Percentiles rank a stretch among this genome's conserved stretches.
Evolutionary conservation across 2,329 filamentous ascomycete species (phyloP).

Genomic region (Herpotrichia juniperi): DNA sequence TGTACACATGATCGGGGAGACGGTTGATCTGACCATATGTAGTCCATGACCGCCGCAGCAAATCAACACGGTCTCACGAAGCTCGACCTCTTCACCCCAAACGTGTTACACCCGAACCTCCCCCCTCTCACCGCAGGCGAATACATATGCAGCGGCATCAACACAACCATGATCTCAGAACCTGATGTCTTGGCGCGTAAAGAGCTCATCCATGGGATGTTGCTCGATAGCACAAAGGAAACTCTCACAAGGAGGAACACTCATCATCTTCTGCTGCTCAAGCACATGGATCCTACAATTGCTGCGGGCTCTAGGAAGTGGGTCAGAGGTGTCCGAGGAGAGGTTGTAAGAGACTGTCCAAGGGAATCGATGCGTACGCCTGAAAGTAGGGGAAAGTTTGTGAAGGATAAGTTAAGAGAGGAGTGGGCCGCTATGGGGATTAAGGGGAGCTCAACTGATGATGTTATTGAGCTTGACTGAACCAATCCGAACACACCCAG

Average conservation of each 20-base stretch:
- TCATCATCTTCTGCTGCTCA: slow-evolving; percentile 25
- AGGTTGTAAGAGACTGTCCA: background rate
- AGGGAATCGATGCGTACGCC: slow-evolving; percentile 15
- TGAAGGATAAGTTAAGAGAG: slow-evolving; percentile 18
- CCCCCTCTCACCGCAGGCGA: slow-evolving; percentile 25
- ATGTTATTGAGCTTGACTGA: slow-evolving; percentile 5
- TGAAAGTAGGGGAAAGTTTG: slow-evolving; percentile 24
- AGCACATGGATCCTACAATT: slow-evolving; percentile 20
- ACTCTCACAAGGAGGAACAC: slow-evolving; percentile 19
- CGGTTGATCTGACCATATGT: background rate
- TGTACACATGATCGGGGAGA: background rate
- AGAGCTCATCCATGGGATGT: slow-evolving; percentile 18
- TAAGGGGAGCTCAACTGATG: background rate
- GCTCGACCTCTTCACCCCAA: slow-evolving; percentile 42
- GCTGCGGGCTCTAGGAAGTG: background rate
- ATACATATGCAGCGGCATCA: slow-evolving; percentile 24
- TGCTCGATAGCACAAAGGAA: slow-evolving; percentile 7
- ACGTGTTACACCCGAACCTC: slow-evolving; percentile 28
- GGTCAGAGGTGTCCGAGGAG: background rate
- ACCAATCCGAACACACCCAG: too few species aligned
- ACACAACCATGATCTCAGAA: slow-evolving; percentile 30
- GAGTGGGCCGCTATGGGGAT: slow-evolving; percentile 26
- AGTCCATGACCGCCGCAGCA: slow-evolving; percentile 39
- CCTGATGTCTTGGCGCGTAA: slow-evolving; percentile 28
- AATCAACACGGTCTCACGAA: slow-evolving; percentile 30